Base-by-base conservation (phyloP, 345 rosid species). In the Mallotus nudiflorus region DNA sequence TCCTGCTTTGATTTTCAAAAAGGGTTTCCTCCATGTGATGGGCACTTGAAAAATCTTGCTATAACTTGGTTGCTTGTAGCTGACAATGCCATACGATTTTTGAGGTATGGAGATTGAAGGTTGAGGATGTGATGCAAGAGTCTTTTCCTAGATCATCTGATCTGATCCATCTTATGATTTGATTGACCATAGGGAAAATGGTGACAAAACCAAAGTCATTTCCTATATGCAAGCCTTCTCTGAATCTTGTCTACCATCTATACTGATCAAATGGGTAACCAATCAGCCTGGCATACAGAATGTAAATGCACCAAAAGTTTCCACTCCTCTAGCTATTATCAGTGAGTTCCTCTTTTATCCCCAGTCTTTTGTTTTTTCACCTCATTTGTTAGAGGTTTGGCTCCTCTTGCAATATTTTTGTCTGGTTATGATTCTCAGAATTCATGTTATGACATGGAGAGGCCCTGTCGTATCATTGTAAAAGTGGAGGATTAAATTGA, bases 41-140 rank as follows among this genome's bases (percentile, higher is more conserved):
- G 75, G 70, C 70, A 59, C 74, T 71, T 82, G 71, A 89, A 83
- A 78, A 78, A 72, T 81, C 81, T 76, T 68, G 88, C 92, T 69
- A 59, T 88, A 56, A 68, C 71, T 71, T 83, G 92, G 85, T 65
- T 88, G 75, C 79, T 92, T 76, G 84, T 85, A 72, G 78, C 83
- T 68, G 79, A 76, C 75, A 83, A 71, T 20, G 85, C 84, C 53
- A 68, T 86, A 68, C 70, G 59, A 68, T 82, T 75, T 71, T 51
- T 55, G 44, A 83, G 91, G 93, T 88, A 85, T 68, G 73, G 8
- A 70, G 56, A 72, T 52, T 64, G 61, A 55, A 67, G 45, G 22
- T 66, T 74, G 58, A 42, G 50, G 53, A 27, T 51, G 52, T 19
- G 24, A 15, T 69, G 48, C 25, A 33, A 37, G 37, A 53, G 29